Percentiles rank a stretch among this genome's conserved stretches.
phyloP scores from a whole-genome alignment of 345 rosid genomes.

The Moricandia moricandioides region DNA sequence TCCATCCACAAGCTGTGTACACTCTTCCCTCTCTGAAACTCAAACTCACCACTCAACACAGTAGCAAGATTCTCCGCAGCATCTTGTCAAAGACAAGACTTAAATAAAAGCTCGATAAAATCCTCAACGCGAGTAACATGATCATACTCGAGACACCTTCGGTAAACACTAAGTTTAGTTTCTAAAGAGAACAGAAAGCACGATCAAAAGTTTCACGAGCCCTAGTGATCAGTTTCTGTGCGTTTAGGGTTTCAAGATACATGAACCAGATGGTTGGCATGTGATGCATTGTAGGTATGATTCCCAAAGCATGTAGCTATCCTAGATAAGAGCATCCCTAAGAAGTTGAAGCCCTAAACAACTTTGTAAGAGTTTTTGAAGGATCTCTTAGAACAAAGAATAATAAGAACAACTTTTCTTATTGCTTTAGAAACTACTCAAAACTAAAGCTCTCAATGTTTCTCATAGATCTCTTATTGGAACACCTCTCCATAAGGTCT shows the following conservation, averaged over 20 bases:
- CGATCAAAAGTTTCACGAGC: slow-evolving; percentile 67
- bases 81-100: neutral
- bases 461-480: too few relatives aligned
- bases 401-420: too few relatives aligned
- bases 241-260: slow-evolving; percentile 62
- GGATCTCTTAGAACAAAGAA: too few relatives aligned
- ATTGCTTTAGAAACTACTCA: too few relatives aligned
- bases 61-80: neutral
- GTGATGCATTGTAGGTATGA: slow-evolving; percentile 95
- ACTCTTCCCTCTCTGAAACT: neutral
- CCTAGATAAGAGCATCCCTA: too few relatives aligned
- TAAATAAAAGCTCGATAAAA: neutral
- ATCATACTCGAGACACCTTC: neutral
- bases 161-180: neutral
- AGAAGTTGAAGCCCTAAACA: too few relatives aligned
- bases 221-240: slow-evolving; percentile 58
- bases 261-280: slow-evolving; percentile 92
- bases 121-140: neutral
- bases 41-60: neutral
- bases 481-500: too few relatives aligned
- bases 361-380: too few relatives aligned
- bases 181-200: slow-evolving; percentile 46
- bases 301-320: slow-evolving; percentile 79
- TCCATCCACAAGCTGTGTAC: neutral
- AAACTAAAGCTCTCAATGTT: too few relatives aligned